Base-by-base conservation (phyloP, 441 rosid genomes). In the Arabidopsis lyrata region DNA sequence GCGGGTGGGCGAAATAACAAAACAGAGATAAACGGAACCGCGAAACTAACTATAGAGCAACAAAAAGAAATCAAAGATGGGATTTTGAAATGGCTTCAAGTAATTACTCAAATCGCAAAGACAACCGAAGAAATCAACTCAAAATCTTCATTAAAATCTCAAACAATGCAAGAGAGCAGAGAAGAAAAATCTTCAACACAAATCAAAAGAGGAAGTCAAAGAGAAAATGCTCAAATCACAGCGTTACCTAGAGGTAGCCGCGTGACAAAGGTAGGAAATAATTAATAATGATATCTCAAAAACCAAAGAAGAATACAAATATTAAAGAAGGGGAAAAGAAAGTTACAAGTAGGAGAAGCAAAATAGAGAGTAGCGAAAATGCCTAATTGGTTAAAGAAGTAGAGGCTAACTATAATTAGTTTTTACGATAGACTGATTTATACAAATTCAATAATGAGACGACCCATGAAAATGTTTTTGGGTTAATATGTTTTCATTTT, bases 1-100 rank as follows among this genome's bases (percentile, higher is more conserved):
- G n/a, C 39, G 2, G 38, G 52, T 5, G 39, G 18, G 39, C 0
- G 32, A 49, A 36, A 22, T 52, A 53, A 53, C 50, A 52, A 66
- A 52, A 29, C n/a, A 22, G 70, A 52, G 47, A 64, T 16, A 13
- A 64, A 32, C 2, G 56, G n/a, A 38, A 18, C 20, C 13, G 9
- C 2, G 16, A 38, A 66, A 67, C 62, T 69, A 57, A 69, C 65
- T 2, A 9, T 15, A 41, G n/a, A 54, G 15, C 72, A 54, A 39
- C 41, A 67, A 2, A 39, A 67, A 54, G 72, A 67, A 67, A n/a
- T 67, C n/a, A 54, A 67, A 54, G 16, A 54, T 54, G 72, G 72
- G 12, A 54, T 67, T 8, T 54, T 67, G 32, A 54, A 67, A 67
- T 67, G 52, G 62, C 29, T 54, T 54, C 12, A 54, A 7, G 41